A percentile compares a stretch with the other conserved stretches of the same genome.
phyloP scores from a whole-genome alignment of 1,284 basidiomycete species.

The Ustilago loliicola region DNA sequence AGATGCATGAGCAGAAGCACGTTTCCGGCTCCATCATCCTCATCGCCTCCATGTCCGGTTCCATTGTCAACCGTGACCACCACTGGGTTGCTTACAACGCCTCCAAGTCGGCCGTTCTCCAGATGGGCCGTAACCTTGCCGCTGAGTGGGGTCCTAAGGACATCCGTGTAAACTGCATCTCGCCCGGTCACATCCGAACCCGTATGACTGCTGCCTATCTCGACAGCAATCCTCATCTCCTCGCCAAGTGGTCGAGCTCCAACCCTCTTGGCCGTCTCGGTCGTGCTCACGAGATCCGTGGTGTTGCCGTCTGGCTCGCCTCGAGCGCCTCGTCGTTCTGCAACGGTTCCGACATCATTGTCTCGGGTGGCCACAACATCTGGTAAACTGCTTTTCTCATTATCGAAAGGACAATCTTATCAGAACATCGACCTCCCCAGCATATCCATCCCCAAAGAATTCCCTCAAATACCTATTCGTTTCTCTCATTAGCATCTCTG shows the following conservation, averaged over 20 bases:
- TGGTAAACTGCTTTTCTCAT: conserved; percentile 57
- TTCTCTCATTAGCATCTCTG: conserved; percentile 20
- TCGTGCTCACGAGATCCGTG: conserved; percentile 81
- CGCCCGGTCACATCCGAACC: conserved; percentile 70
- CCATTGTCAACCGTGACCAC: conserved; percentile 80
- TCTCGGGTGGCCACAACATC: conserved; percentile 70
- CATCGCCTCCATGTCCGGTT: conserved; percentile 88
- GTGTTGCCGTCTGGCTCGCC: conserved; percentile 83
- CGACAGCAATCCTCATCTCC: conserved; percentile 78
- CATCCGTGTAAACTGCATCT: conserved; percentile 73
- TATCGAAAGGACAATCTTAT: conserved; percentile 26
- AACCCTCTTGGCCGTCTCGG: conserved; percentile 84
- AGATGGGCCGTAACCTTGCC: conserved; percentile 86
- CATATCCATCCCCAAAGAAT: conserved; percentile 4
- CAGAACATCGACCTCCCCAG: conserved; percentile 1
- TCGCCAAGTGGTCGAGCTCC: conserved; percentile 79
- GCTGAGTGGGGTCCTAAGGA: conserved; percentile 80
- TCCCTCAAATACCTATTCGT: conserved; percentile 7
- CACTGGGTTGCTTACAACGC: conserved; percentile 84
- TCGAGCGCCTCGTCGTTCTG: conserved; percentile 72
- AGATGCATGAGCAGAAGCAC: conserved; percentile 78
- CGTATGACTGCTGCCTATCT: conserved; percentile 84
- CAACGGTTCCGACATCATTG: conserved; percentile 68
- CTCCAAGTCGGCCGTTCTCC: conserved; percentile 84
- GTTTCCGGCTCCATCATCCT: conserved; percentile 83